Evolutionary conservation across 2,329 filamentous ascomycete genomes (phyloP).

Genomic region (Colletotrichum paranaense): DNA sequence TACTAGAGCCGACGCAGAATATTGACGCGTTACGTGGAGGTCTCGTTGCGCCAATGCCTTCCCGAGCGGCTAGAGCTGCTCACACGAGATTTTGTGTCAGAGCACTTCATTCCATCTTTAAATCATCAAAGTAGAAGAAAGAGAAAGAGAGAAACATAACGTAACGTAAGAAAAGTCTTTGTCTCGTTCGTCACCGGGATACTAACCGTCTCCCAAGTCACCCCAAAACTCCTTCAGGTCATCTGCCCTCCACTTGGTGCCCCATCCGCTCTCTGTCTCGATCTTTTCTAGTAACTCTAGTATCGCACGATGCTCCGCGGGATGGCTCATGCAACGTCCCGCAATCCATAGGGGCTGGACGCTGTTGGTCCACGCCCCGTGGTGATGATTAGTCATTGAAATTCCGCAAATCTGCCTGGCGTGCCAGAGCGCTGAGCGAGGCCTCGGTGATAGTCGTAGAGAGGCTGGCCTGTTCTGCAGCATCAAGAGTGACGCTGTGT

Average conservation of each 20-base stretch:
- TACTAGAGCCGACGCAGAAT: slow-evolving; percentile 20
- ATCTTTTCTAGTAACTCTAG: slow-evolving; percentile 60
- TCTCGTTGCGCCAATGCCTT: slow-evolving; percentile 30
- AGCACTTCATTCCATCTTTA: slow-evolving; percentile 15
- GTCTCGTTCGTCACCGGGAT: slow-evolving; percentile 14
- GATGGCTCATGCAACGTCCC: slow-evolving; percentile 64
- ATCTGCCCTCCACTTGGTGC: slow-evolving; percentile 60
- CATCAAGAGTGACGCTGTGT: slow-evolving; percentile 65
- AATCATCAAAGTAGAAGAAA: neutral
- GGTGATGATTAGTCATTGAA: slow-evolving; percentile 65
- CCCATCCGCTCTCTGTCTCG: slow-evolving; percentile 65
- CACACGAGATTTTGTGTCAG: slow-evolving; percentile 18
- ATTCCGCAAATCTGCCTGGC: slow-evolving; percentile 67
- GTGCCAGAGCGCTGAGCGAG: slow-evolving; percentile 63
- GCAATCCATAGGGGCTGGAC: slow-evolving; percentile 69
- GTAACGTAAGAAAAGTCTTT: neutral
- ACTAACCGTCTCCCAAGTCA: slow-evolving; percentile 35
- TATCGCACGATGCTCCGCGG: slow-evolving; percentile 52
- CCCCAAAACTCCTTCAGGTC: slow-evolving; percentile 60
- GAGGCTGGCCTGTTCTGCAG: slow-evolving; percentile 54
- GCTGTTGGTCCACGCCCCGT: slow-evolving; percentile 67
- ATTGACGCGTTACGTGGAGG: slow-evolving; percentile 31
- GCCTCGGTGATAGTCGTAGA: slow-evolving; percentile 33
- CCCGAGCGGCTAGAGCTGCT: slow-evolving; percentile 26
- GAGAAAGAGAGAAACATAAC: too few species aligned